Conservation (phyloP, 257 asterid species). For the Galeopsis tetrahit region DNA sequence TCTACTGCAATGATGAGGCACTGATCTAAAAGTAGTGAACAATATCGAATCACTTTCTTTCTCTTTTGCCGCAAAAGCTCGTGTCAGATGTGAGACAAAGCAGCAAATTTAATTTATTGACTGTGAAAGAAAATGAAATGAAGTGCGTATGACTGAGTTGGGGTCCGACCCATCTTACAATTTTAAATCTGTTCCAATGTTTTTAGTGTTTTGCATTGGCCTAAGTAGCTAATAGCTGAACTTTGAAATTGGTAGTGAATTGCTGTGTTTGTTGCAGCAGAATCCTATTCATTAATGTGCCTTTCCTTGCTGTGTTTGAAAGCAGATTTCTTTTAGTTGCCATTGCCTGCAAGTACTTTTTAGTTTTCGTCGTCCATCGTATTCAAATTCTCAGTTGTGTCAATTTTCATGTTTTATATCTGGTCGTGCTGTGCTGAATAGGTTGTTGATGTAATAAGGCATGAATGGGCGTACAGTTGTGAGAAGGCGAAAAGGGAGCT, state of each 20-base stretch:
- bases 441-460: slow-evolving; percentile 68
- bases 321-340: too few relatives aligned
- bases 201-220: background rate
- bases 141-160: background rate
- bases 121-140: background rate
- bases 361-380: too few relatives aligned
- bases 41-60: too few relatives aligned
- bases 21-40: background rate
- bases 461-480: slow-evolving; percentile 87
- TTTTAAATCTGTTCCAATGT: background rate
- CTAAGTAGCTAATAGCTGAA: background rate
- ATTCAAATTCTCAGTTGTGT: background rate
- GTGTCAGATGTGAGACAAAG: background rate
- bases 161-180: background rate
- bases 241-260: background rate
- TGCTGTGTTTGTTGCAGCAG: background rate
- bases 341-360: too few relatives aligned
- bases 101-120: background rate
- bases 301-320: background rate
- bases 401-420: background rate
- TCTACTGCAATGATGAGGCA: background rate
- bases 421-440: slow-evolving; percentile 39
- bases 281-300: too few relatives aligned
- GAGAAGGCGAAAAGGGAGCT: slow-evolving; percentile 84
- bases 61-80: background rate